These are phyloP conservation scores for Penicillium palitans DNA, from an alignment of 2,329 filamentous ascomycete species.

Conservation along the genomic window DNA sequence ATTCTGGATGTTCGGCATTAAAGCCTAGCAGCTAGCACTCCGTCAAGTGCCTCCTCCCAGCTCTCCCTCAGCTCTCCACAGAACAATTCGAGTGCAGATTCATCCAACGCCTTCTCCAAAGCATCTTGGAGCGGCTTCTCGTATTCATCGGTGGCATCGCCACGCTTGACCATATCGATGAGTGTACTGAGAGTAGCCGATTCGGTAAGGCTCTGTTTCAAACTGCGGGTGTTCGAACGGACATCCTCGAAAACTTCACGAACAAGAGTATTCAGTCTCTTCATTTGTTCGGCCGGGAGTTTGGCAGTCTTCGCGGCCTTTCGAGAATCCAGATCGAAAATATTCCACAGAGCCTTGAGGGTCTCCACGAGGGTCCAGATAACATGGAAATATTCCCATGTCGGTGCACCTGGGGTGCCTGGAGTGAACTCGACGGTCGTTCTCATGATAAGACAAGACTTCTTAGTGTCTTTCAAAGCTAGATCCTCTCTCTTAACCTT, in stretches of 20 bases:
- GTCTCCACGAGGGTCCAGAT: conserved; percentile 44
- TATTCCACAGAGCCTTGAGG: conserved; percentile 40
- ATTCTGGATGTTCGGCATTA: conserved; percentile 16
- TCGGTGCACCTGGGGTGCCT: conserved; percentile 33
- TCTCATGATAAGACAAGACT: conserved; percentile 24
- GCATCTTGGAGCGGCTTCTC: conserved; percentile 30
- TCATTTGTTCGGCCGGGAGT: conserved; percentile 36
- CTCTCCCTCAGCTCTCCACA: conserved; percentile 49
- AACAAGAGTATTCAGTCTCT: conserved; percentile 29
- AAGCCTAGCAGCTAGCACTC: conserved; percentile 36
- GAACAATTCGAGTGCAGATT: conserved; percentile 43
- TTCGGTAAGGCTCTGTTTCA: conserved; percentile 42
- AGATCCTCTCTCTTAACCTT: conserved; percentile 27
- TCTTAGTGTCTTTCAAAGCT: conserved; percentile 19
- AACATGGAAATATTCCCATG: conserved; percentile 45
- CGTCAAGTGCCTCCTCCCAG: conserved; percentile 49
- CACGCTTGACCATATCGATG: conserved; percentile 40
- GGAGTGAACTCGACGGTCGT: conserved; percentile 30
- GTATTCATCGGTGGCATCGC: conserved; percentile 25
- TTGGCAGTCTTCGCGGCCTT: conserved; percentile 35
- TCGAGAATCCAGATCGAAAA: conserved; percentile 33
- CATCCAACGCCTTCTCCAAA: conserved; percentile 40
- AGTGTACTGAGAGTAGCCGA: conserved; percentile 46
- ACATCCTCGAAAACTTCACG: conserved; percentile 36
- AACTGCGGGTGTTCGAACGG: conserved; percentile 35